These are phyloP conservation scores for Corynascus novoguineensis DNA, from an alignment of 495 filamentous ascomycete genomes.

Conservation along the genomic window DNA sequence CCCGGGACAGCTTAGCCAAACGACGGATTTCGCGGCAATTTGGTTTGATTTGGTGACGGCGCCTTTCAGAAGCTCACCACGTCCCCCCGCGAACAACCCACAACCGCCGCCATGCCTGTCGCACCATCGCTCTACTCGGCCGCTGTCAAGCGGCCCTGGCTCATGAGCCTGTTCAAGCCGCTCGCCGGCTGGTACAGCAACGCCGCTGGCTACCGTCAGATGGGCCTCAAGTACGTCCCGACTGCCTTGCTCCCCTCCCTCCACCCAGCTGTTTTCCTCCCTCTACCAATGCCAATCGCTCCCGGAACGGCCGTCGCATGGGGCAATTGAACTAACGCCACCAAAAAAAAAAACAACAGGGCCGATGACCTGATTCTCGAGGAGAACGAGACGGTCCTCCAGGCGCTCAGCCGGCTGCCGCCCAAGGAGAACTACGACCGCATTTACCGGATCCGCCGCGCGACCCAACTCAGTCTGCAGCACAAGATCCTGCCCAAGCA, in stretches of 20 bases:
- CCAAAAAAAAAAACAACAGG: slow-evolving; percentile 40
- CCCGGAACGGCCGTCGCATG: too few relatives aligned
- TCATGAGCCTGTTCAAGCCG: slow-evolving; percentile 68
- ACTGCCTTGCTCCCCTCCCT: neutral
- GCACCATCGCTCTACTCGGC: slow-evolving; percentile 64
- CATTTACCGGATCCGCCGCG: slow-evolving; percentile 90
- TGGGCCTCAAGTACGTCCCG: slow-evolving; percentile 75
- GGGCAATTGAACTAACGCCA: neutral
- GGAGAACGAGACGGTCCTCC: slow-evolving; percentile 77
- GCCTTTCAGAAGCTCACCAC: slow-evolving; percentile 5
- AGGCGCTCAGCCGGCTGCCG: slow-evolving; percentile 83
- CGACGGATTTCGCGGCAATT: slow-evolving; percentile 26
- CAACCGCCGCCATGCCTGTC: slow-evolving; percentile 54
- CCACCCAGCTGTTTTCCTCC: neutral
- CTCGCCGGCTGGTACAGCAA: slow-evolving; percentile 78
- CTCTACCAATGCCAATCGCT: neutral
- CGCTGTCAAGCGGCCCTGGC: slow-evolving; percentile 77
- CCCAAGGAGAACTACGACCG: slow-evolving; percentile 92
- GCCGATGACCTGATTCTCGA: slow-evolving; percentile 90
- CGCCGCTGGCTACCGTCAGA: slow-evolving; percentile 83
- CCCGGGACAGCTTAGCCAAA: slow-evolving; percentile 11
- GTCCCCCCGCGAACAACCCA: slow-evolving; percentile 13
- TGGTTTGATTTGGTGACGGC: slow-evolving; percentile 9
- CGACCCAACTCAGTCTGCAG: slow-evolving; percentile 69
- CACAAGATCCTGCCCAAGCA: slow-evolving; percentile 79